Base-by-base conservation (phyloP, 1,139 yeast species). In the Taphrina flavorubra region DNA sequence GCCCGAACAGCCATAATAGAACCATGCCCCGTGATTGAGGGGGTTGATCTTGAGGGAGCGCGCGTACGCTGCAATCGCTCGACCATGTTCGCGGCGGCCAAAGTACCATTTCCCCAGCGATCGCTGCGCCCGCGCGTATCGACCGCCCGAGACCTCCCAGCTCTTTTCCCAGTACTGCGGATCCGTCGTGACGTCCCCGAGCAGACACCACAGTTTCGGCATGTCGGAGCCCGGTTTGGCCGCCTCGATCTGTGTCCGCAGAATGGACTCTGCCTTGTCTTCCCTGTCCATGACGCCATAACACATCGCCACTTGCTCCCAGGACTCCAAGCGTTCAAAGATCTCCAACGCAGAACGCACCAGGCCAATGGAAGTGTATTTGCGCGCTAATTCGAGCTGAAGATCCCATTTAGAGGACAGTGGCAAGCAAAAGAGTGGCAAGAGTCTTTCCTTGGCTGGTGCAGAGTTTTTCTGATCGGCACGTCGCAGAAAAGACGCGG, bases 1-100 rank as follows among this genome's bases (percentile, higher is more conserved):
- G 0, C 96, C 97, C 70, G 92, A 83, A 75, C 97, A 90, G 5
- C 99, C 98, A 75, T 92, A 92, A 74, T 92, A 85, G 77, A 87
- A 94, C 97, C 98, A 92, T 59, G 95, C 90, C 42, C 89, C 90
- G 74, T 84, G 86, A 74, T 84, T 86, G 69, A 91, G 80, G n/a
- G 97, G 96, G 75, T 88, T 88, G 18, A 86, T 86, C 34, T 83
- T 81, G 71, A 94, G 81, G 13, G 96, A 87, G 61, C 91, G 96
- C 74, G 85, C 84, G 81, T 92, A 83, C 76, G 92, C 90, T 58
- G 79, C 79, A 69, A 91, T 83, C 0, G 94, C 89, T 62, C 80
- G 75, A 10, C 78, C 82, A 16, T 87, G 74, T 73, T 91, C 83
- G 71, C 85, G 84, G 3, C 79, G 75, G 63, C 79, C 80, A 77